Conservation (phyloP, 805 yeast genomes). For the Kluyveromyces lactis region DNA sequence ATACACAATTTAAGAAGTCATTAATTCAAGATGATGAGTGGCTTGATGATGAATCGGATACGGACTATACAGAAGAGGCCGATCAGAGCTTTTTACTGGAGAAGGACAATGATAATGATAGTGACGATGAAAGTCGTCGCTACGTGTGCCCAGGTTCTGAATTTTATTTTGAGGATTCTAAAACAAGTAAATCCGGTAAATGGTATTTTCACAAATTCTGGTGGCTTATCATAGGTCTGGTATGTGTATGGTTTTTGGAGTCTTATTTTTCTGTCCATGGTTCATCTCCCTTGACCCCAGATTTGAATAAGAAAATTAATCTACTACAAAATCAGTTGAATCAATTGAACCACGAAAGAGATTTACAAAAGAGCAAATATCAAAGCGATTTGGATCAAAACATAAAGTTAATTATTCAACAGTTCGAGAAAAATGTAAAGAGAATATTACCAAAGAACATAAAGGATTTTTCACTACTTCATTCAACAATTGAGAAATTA, state of each 20-base stretch:
- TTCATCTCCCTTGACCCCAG: slow-evolving; percentile 1
- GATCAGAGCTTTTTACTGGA: slow-evolving; percentile 17
- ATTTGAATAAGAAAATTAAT: slow-evolving; percentile 4
- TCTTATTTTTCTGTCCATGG: background rate
- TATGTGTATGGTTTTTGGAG: background rate
- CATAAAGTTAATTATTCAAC: slow-evolving; percentile 21
- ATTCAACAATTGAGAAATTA: slow-evolving; percentile 1
- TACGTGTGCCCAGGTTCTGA: background rate
- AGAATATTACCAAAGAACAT: slow-evolving; percentile 22
- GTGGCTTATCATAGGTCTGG: background rate
- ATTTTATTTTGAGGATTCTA: background rate
- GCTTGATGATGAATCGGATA: slow-evolving; percentile 14
- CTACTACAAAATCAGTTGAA: slow-evolving; percentile 23
- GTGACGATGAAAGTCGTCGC: too few relatives aligned
- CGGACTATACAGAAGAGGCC: slow-evolving; percentile 18
- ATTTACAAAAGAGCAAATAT: slow-evolving; percentile 17
- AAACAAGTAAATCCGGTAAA: too few relatives aligned
- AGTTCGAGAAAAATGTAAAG: slow-evolving; percentile 27
- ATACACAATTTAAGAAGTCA: slow-evolving; percentile 15
- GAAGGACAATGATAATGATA: slow-evolving; percentile 10
- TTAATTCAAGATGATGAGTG: slow-evolving; percentile 11
- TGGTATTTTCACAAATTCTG: background rate
- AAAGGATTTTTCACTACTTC: slow-evolving; percentile 4
- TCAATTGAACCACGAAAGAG: slow-evolving; percentile 21
- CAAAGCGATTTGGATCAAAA: slow-evolving; percentile 24